Evolutionary conservation across 179 eudicot genomes (phyloP), one percentile per base, ranked within the genome.

Genomic region (Actinidia arguta): DNA sequence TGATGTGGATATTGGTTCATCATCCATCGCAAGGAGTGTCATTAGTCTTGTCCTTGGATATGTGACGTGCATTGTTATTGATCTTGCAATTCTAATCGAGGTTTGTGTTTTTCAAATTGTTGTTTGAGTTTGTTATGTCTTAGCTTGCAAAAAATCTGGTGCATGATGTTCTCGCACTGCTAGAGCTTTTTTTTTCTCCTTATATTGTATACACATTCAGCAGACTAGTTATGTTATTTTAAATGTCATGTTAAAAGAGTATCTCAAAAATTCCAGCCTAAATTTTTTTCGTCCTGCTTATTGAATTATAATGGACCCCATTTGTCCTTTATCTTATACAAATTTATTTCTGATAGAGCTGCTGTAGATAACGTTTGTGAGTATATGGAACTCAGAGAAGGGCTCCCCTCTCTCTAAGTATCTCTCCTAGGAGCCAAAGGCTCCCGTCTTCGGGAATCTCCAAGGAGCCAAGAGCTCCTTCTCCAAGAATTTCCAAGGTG

Each of bases 1-100:
- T 87, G 99, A 97, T 92, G 98, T 95, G 74, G 99, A 97, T 83
- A 95, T 97, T 84, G 98, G 98, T 82, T 97, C 99, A 70, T 97
- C 99, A 76, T 90, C 99, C 7, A 98, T 97, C 5, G 99, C 99
- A 69, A 90, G 97, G 85, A 88, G 97, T 75, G 94, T 97, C 42
- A 89, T 97, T 27, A 90, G 98, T 80, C 96, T 97, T 67, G 99
- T 97, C 83, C 98, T 97, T 83, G 99, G 99, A 91, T 97, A 97
- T 75, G 93, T 93, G 75, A 94, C 99, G 12, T 93, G 97, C 92
- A 78, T 97, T 51, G 97, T 97, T 64, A 97, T 95, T 85, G 99
- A 97, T 86, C 97, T 97, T 80, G 98, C 98, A 39, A 85, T 97
- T 80, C 81, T 97, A 59, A 75, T 97, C 14, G 98, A 97, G 99